Conservation (phyloP, 2,329 filamentous ascomycete genomes). For the Cyphellophora attinorum region DNA sequence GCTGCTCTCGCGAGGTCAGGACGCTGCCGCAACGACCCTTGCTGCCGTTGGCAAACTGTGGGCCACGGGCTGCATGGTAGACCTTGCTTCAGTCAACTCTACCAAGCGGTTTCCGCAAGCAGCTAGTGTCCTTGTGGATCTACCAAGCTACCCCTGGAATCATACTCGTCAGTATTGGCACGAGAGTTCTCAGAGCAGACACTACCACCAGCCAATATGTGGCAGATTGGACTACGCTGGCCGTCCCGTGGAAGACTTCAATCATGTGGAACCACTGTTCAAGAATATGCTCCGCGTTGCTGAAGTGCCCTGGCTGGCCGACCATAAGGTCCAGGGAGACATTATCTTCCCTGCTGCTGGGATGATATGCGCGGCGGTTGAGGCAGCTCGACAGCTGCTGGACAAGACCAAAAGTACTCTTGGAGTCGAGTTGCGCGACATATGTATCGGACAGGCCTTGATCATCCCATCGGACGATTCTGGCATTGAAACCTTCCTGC, state of each 20-base stretch:
- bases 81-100: constrained; percentile 4
- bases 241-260: constrained; percentile 3
- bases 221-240: constrained; percentile 22
- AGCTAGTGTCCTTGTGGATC: constrained; percentile 15
- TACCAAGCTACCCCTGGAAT: constrained; percentile 42
- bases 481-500: constrained; percentile 11
- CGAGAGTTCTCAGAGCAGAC: constrained; percentile 31
- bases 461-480: constrained; percentile 6
- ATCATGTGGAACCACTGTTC: constrained; percentile 19
- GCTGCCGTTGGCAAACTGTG: constrained; percentile 6
- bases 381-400: constrained; percentile 15
- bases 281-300: constrained; percentile 20
- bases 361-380: constrained; percentile 22
- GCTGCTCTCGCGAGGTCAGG: constrained; percentile 11
- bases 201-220: constrained; percentile 22
- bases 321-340: constrained; percentile 19
- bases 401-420: background rate
- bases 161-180: constrained; percentile 34
- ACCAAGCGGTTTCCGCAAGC: constrained; percentile 1
- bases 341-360: constrained; percentile 23
- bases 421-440: constrained; percentile 9
- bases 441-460: constrained; percentile 7
- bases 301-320: constrained; percentile 22
- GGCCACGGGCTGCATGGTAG: constrained; percentile 2
- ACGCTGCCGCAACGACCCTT: constrained; percentile 13